Conservation (phyloP, 75 land plant genomes). For the Chamaecyparis obtusa region DNA sequence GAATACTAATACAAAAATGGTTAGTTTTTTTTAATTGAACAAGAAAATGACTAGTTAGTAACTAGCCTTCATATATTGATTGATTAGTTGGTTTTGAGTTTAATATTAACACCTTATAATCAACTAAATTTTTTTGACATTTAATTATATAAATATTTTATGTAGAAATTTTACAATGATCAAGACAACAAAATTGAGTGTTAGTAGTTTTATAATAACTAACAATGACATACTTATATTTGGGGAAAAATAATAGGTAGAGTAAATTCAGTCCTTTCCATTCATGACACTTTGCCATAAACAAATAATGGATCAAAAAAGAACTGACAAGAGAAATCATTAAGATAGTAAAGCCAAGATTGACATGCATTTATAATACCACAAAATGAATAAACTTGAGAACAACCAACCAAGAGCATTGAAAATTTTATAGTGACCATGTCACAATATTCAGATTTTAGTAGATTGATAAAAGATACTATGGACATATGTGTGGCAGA, state of each 20-base stretch:
- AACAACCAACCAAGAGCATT: background rate
- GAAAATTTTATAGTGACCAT: background rate
- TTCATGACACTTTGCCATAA: background rate
- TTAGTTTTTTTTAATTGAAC: no score
- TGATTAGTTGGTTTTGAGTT: no score
- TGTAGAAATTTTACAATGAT: background rate
- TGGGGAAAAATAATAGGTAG: background rate
- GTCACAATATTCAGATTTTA: background rate
- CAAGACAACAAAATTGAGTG: background rate
- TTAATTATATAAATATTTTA: no score
- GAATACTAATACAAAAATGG: no score
- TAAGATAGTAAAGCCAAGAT: background rate
- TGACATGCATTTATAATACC: background rate
- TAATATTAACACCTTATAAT: no score
- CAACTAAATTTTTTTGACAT: no score
- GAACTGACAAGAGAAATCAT: no score
- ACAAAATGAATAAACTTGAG: background rate
- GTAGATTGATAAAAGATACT: no score
- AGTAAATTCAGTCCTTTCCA: background rate
- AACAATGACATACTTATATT: no score
- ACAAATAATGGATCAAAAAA: background rate
- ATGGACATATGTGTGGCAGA: background rate
- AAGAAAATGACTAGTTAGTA: no score
- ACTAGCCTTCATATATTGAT: no score
- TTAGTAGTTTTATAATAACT: no score